Evolutionary conservation across 2,329 filamentous ascomycete genomes (phyloP).

Genomic region (Nemania abortiva): DNA sequence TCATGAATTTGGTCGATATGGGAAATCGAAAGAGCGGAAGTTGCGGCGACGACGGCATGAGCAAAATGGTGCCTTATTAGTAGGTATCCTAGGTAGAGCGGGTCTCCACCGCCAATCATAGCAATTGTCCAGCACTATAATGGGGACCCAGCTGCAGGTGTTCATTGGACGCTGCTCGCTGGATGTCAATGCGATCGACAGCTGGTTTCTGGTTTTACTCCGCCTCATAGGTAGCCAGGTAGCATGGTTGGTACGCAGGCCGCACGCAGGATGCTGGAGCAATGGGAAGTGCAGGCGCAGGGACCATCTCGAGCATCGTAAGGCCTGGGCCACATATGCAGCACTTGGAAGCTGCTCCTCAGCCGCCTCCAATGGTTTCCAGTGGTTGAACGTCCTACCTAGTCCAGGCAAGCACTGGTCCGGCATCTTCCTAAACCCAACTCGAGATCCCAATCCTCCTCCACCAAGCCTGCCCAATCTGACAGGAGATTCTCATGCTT

Average conservation of each 20-base stretch:
- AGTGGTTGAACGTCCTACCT: conserved; percentile 34
- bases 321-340: conserved; percentile 25
- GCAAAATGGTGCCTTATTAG: conserved; percentile 18
- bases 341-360: conserved; percentile 33
- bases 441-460: conserved; percentile 11
- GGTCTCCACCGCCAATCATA: conserved; percentile 21
- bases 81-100: conserved; percentile 11
- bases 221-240: conserved; percentile 38
- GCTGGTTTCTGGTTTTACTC: conserved; percentile 27
- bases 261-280: conserved; percentile 22
- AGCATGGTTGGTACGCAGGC: conserved; percentile 29
- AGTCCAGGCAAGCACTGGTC: background rate
- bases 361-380: conserved; percentile 42
- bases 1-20: conserved; percentile 26
- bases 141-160: conserved; percentile 3
- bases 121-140: background rate
- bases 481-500: conserved; percentile 23
- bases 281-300: conserved; percentile 28
- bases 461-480: conserved; percentile 35
- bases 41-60: conserved; percentile 32
- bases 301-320: conserved; percentile 17
- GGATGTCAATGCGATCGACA: conserved; percentile 23
- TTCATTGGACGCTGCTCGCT: conserved; percentile 14
- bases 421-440: conserved; percentile 11
- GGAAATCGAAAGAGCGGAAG: conserved; percentile 31